These are phyloP conservation scores for Gossypium ekmanianum DNA, from an alignment of 345 rosid species.

Conservation along the genomic window DNA sequence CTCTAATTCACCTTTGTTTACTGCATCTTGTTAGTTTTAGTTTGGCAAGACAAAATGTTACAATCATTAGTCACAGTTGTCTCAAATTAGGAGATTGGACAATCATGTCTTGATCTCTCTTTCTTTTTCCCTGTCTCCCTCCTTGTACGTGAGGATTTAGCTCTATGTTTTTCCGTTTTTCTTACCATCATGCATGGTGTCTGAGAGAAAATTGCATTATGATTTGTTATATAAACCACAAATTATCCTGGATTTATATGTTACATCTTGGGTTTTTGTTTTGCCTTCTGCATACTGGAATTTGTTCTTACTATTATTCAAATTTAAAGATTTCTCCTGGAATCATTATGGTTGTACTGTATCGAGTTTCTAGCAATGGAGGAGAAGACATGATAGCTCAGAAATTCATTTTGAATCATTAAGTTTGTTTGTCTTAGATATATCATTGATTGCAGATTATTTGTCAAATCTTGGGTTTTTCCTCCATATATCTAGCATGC, in stretches of 20 bases:
- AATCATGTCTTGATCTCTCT: too few relatives aligned
- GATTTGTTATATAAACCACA: neutral
- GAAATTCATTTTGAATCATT: slow-evolving; percentile 25
- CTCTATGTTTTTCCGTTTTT: neutral
- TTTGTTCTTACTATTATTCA: neutral
- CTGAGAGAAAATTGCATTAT: neutral
- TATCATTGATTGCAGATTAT: slow-evolving; percentile 20
- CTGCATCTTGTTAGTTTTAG: neutral
- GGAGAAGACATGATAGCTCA: slow-evolving; percentile 8
- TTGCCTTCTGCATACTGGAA: neutral
- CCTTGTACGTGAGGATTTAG: neutral
- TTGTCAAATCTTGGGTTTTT: neutral
- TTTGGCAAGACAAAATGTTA: neutral
- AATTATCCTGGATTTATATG: neutral
- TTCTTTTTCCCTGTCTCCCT: neutral
- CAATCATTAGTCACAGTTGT: neutral
- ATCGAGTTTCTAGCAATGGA: slow-evolving; percentile 35
- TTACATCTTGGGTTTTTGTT: neutral
- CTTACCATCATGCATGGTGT: neutral
- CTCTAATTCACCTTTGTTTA: neutral
- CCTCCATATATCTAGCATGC: neutral
- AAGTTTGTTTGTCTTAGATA: slow-evolving; percentile 26
- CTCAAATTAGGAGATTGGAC: neutral
- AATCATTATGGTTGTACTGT: slow-evolving; percentile 33
- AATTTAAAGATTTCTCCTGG: neutral